Conservation (phyloP, 495 filamentous ascomycete genomes). For the Baudoinia panamericana region DNA sequence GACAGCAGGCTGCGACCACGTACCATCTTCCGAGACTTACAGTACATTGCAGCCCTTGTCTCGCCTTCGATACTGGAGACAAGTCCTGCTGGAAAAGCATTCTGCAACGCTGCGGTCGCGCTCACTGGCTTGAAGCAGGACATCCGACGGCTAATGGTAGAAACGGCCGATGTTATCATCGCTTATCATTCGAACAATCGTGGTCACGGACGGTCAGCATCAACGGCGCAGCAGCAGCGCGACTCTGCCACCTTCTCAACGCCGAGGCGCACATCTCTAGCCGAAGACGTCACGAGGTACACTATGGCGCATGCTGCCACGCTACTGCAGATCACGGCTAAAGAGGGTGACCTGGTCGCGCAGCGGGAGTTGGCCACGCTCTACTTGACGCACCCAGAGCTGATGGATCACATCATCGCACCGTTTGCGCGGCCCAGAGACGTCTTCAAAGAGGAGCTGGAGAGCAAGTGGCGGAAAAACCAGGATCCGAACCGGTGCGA, state of each 20-base stretch:
- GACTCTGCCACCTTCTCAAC: constrained; percentile 15
- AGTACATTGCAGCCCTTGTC: constrained; percentile 89
- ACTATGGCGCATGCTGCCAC: constrained; percentile 72
- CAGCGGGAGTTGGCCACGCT: constrained; percentile 89
- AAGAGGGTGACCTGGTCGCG: constrained; percentile 84
- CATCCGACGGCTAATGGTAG: constrained; percentile 78
- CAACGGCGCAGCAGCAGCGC: constrained; percentile 10
- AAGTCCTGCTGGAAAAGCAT: constrained; percentile 77
- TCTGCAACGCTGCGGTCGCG: constrained; percentile 85
- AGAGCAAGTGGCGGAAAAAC: constrained; percentile 51
- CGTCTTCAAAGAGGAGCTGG: constrained; percentile 81
- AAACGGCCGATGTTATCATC: constrained; percentile 65
- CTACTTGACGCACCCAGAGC: constrained; percentile 83
- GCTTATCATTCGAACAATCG: constrained; percentile 37
- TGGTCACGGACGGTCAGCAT: constrained; percentile 16
- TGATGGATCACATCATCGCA: constrained; percentile 69
- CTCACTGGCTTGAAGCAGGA: constrained; percentile 83
- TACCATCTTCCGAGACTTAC: constrained; percentile 86
- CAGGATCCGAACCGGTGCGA: constrained; percentile 50
- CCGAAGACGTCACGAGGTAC: constrained; percentile 39
- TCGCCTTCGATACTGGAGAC: constrained; percentile 68
- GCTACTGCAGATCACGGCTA: constrained; percentile 91
- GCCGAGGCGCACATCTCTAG: constrained; percentile 23
- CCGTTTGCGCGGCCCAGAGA: constrained; percentile 76
- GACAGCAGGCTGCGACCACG: constrained; percentile 66